These are phyloP conservation scores for Amoebophrya sp. DNA, from an alignment of 169 alveolate species.

Conservation along the genomic window DNA sequence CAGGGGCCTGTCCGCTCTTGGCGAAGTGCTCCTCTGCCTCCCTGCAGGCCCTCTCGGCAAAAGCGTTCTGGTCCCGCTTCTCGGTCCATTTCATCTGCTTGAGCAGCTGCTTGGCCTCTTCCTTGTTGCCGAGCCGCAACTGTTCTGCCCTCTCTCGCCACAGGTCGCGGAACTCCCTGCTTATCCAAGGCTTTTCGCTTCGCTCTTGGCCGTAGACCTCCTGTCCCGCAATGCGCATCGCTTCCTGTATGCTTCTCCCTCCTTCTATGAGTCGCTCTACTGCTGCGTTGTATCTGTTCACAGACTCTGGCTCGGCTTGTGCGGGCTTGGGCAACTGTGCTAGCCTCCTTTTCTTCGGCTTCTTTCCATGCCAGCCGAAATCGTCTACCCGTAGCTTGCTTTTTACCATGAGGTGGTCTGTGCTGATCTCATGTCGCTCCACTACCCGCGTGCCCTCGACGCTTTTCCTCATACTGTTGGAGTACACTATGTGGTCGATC, in stretches of 20 bases:
- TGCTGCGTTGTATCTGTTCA: neutral
- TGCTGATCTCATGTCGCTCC: neutral
- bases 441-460: neutral
- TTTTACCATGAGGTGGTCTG: neutral
- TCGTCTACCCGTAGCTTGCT: neutral
- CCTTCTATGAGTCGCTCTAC: neutral
- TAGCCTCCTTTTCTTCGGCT: neutral
- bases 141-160: neutral
- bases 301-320: neutral
- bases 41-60: neutral
- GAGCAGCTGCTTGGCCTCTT: neutral
- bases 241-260: neutral
- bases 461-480: neutral
- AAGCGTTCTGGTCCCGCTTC: neutral
- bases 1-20: neutral
- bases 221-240: neutral
- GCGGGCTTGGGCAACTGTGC: neutral
- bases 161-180: neutral
- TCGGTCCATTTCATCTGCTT: neutral
- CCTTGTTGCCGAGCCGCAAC: neutral
- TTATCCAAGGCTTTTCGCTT: neutral
- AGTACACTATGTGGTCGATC: neutral
- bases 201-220: neutral
- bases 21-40: neutral
- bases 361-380: neutral